Base-by-base conservation (phyloP, 768 basidiomycete species). In the Naganishia antarctica region DNA sequence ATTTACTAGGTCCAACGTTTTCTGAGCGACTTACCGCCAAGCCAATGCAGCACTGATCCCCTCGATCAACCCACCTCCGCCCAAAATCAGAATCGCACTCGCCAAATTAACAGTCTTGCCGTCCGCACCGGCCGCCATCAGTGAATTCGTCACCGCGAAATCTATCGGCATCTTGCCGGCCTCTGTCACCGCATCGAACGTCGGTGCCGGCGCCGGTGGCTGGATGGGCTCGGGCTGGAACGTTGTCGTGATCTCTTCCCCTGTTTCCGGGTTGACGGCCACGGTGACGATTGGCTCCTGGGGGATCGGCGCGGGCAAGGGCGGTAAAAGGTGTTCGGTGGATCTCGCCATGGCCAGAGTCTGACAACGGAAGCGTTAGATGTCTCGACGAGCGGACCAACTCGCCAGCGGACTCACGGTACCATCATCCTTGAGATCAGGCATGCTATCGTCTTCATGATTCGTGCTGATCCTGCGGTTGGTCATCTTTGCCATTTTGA, bases 321-420 rank as follows among this genome's bases (percentile, higher is more conserved):
- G 69, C 32, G 83, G 82, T 78, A 82, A 77, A 13, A 94, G 80
- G 77, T 93, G 90, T 68, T 88, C 85, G 1, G 91, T 93, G 11
- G 90, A 90, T 62, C 90, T 89, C 11, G 87, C 82, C 91, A 96
- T 96, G 0, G 91, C 90, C 69, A 86, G 84, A 6, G 91, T 91
- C 90, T 93, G 70, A 13, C 59, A 47, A 26, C 11, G 7, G 12
- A 45, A 59, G n/a, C 21, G 28, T 15, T 15, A 37, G 16, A 41
- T 29, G 28, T 34, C 13, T n/a, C n/a, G n/a, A n/a, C n/a, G n/a
- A n/a, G n/a, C n/a, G n/a, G n/a, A n/a, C n/a, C n/a, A n/a, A n/a
- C n/a, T n/a, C n/a, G n/a, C n/a, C n/a, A 25, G 1, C 3, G 1
- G n/a, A 41, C 81, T 69, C 63, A 82, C 82, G n/a, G 79, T 71